Conservation (phyloP, 106 monocot genomes). For the Platanthera guangdongensis region DNA sequence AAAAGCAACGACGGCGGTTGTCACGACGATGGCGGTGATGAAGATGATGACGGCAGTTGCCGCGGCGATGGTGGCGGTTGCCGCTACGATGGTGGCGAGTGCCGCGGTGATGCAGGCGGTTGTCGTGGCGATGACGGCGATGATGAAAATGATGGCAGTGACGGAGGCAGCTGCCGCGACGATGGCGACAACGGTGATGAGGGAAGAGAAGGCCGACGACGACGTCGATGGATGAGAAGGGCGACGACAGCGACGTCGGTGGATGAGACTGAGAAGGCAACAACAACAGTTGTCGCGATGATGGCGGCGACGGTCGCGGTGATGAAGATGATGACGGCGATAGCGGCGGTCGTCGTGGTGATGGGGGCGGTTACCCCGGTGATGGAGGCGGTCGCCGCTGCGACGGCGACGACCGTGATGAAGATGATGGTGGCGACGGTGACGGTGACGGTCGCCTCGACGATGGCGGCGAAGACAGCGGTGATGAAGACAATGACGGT, state of each 20-base stretch:
- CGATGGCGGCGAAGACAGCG: too few species aligned
- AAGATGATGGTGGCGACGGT: conserved; percentile 11
- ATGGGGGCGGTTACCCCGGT: conserved; percentile 81
- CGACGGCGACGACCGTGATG: conserved; percentile 76
- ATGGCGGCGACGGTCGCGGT: conserved; percentile 73
- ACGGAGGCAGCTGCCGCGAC: conserved; percentile 4
- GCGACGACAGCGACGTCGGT: too few species aligned
- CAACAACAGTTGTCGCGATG: conserved; percentile 78
- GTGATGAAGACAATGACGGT: too few species aligned
- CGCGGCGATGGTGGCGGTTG: conserved; percentile 62
- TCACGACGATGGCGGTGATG: too few species aligned
- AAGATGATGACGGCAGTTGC: conserved; percentile 23
- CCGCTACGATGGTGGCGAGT: conserved; percentile 73
- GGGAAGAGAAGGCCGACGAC: too few species aligned
- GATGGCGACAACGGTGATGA: too few species aligned
- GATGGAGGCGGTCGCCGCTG: conserved; percentile 43
- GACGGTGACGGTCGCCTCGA: too few species aligned
- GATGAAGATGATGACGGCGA: conserved; percentile 50
- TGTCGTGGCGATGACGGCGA: conserved; percentile 32
- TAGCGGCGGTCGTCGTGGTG: conserved; percentile 38
- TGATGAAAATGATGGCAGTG: conserved; percentile 58
- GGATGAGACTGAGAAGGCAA: conserved; percentile 49
- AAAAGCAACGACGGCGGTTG: too few species aligned
- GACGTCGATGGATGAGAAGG: too few species aligned
- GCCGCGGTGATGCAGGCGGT: conserved; percentile 37